Conservation (phyloP, 139 green algal genomes). For the Coccomyxa sp. region DNA sequence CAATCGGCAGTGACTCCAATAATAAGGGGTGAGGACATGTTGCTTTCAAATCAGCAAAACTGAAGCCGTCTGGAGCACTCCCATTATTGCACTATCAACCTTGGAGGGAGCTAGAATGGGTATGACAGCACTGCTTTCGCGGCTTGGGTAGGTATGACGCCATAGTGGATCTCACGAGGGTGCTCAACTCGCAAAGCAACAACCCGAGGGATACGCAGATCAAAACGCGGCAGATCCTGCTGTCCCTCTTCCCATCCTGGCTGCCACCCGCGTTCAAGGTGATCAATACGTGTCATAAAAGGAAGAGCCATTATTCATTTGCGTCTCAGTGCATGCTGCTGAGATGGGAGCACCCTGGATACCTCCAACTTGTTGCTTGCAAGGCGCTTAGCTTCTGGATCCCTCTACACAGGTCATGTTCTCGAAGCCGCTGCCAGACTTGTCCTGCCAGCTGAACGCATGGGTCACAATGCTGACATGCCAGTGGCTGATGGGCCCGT, state of each 20-base stretch:
- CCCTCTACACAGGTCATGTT: conserved; percentile 43
- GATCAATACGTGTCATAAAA: neutral
- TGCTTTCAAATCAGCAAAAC: too few relatives aligned
- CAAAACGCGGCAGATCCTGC: conserved; percentile 61
- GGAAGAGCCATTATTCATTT: too few relatives aligned
- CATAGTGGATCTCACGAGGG: conserved; percentile 81
- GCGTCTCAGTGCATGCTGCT: neutral
- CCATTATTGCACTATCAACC: neutral
- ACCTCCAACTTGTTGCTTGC: neutral
- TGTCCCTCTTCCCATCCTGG: conserved; percentile 76
- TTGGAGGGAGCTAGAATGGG: neutral
- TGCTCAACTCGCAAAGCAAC: conserved; percentile 60
- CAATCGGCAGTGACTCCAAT: conserved; percentile 54
- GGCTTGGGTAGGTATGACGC: conserved; percentile 57
- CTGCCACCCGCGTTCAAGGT: conserved; percentile 73
- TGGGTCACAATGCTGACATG: conserved; percentile 73
- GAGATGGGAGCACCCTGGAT: neutral
- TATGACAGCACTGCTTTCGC: too few relatives aligned
- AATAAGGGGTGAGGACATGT: conserved; percentile 36
- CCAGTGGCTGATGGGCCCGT: conserved; percentile 89
- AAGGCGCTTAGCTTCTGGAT: neutral
- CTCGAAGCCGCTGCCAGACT: conserved; percentile 39
- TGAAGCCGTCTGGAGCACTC: neutral
- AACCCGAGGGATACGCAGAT: conserved; percentile 51
- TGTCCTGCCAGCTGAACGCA: conserved; percentile 71